Conservation (phyloP, 1,284 basidiomycete species). For the Ustilago cynodontis region DNA sequence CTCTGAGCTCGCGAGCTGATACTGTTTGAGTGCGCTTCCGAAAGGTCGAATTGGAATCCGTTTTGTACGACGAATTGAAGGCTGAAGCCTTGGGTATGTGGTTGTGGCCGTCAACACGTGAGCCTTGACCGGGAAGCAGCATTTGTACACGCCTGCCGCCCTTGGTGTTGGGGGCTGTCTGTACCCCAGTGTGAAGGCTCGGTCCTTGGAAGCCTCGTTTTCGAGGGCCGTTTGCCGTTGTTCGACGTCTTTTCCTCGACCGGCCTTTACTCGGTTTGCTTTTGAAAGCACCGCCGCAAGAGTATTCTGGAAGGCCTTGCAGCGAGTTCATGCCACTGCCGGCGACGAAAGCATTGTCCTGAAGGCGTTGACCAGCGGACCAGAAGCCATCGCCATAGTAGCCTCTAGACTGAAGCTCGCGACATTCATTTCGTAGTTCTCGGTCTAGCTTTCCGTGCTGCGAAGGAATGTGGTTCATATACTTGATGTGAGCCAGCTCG, state of each 20-base stretch:
- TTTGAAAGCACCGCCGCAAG: slow-evolving; percentile 55
- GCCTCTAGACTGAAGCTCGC: slow-evolving; percentile 50
- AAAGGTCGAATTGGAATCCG: slow-evolving; percentile 59
- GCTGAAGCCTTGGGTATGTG: slow-evolving; percentile 47
- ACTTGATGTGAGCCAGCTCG: slow-evolving; percentile 60
- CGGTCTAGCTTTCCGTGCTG: slow-evolving; percentile 55
- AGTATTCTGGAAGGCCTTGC: slow-evolving; percentile 51
- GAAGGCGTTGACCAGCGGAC: slow-evolving; percentile 53
- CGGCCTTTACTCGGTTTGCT: slow-evolving; percentile 36
- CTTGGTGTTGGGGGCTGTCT: slow-evolving; percentile 54
- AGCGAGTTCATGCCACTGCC: slow-evolving; percentile 44
- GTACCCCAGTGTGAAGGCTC: slow-evolving; percentile 57
- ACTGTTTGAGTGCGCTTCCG: slow-evolving; percentile 49
- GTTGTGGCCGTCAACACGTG: slow-evolving; percentile 54
- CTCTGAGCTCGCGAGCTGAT: slow-evolving; percentile 44
- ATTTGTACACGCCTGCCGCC: slow-evolving; percentile 33
- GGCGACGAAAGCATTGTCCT: slow-evolving; percentile 44
- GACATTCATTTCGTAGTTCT: slow-evolving; percentile 45
- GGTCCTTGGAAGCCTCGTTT: slow-evolving; percentile 48
- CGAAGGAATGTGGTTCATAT: slow-evolving; percentile 62
- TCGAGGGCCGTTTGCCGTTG: slow-evolving; percentile 10
- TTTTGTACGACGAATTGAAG: slow-evolving; percentile 36
- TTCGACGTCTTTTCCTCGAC: slow-evolving; percentile 24
- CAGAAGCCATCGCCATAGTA: slow-evolving; percentile 63
- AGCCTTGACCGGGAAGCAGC: slow-evolving; percentile 42